These are phyloP conservation scores for Wickerhamiella infanticola DNA, from an alignment of 1,139 yeast species.

Conservation along the genomic window DNA sequence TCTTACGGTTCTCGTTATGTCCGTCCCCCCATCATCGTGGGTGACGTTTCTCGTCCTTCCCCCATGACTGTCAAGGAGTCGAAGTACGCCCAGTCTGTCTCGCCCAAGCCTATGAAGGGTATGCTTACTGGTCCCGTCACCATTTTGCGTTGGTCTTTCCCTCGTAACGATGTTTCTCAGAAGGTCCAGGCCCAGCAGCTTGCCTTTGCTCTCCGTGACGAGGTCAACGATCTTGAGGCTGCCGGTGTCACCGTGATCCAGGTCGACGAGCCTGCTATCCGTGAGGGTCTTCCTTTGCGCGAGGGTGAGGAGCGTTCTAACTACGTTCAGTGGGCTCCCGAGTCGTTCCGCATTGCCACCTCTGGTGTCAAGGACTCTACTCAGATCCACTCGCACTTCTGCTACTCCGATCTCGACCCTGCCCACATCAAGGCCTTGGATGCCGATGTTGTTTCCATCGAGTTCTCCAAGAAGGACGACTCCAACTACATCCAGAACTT, in stretches of 20 bases:
- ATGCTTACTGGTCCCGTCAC: constrained; percentile 99
- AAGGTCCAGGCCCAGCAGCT: constrained; percentile 93
- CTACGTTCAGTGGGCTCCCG: constrained; percentile 98
- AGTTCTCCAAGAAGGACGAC: constrained; percentile 99
- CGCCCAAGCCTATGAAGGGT: constrained; percentile 96
- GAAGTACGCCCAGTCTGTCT: constrained; percentile 93
- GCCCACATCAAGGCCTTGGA: constrained; percentile 98
- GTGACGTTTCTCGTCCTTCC: constrained; percentile 97
- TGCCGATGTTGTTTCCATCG: constrained; percentile 98
- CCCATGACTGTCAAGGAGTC: constrained; percentile 99
- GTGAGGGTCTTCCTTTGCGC: constrained; percentile 99
- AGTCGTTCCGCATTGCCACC: constrained; percentile 98
- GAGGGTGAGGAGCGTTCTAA: constrained; percentile 93
- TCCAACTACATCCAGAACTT: constrained; percentile 95
- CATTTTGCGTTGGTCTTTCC: constrained; percentile 99
- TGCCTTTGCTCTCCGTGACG: constrained; percentile 96
- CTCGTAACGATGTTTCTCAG: constrained; percentile 95
- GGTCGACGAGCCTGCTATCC: constrained; percentile 99
- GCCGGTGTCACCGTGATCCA: constrained; percentile 97
- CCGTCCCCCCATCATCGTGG: constrained; percentile 98
- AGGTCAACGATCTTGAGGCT: constrained; percentile 92
- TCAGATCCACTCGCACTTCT: constrained; percentile 99
- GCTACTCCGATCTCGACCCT: constrained; percentile 99
- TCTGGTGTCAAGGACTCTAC: constrained; percentile 92
- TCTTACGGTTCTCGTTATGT: constrained; percentile 99